These are phyloP conservation scores for Samsoniella hepiali DNA, from an alignment of 2,329 filamentous ascomycete genomes.

Conservation along the genomic window DNA sequence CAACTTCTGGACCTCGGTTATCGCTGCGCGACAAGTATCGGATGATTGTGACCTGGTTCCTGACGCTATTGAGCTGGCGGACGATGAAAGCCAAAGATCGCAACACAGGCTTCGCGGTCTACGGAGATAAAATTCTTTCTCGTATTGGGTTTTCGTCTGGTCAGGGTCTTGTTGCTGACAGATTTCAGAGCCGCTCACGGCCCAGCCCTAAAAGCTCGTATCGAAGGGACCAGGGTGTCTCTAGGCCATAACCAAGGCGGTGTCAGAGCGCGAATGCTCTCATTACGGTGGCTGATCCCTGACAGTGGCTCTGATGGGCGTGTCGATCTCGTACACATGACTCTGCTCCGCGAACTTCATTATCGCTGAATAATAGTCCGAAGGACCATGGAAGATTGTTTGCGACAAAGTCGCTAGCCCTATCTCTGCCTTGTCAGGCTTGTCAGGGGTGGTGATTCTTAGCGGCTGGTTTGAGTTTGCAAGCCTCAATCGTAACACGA, in stretches of 20 bases:
- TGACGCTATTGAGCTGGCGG: neutral
- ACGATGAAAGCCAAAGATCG: neutral
- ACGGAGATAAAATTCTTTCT: neutral
- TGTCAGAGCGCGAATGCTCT: neutral
- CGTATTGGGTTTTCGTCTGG: neutral
- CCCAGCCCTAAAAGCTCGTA: constrained; percentile 8
- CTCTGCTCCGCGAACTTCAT: neutral
- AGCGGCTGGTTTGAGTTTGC: constrained; percentile 2
- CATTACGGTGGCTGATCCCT: neutral
- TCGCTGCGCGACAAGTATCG: neutral
- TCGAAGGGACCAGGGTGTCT: neutral
- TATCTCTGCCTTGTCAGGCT: neutral
- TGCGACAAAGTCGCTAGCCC: neutral
- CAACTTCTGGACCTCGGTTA: neutral
- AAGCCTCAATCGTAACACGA: constrained; percentile 8
- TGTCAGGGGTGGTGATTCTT: neutral
- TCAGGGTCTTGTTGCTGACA: neutral
- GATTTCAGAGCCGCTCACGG: neutral
- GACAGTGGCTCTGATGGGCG: neutral
- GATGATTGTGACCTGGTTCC: neutral
- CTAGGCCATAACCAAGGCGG: neutral
- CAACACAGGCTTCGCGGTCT: neutral
- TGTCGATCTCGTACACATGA: neutral
- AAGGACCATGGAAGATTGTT: neutral
- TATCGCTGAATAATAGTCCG: neutral